phyloP scores from a whole-genome alignment of 2,329 filamentous ascomycete genomes.

The Stachybotrys chlorohalonatus region DNA sequence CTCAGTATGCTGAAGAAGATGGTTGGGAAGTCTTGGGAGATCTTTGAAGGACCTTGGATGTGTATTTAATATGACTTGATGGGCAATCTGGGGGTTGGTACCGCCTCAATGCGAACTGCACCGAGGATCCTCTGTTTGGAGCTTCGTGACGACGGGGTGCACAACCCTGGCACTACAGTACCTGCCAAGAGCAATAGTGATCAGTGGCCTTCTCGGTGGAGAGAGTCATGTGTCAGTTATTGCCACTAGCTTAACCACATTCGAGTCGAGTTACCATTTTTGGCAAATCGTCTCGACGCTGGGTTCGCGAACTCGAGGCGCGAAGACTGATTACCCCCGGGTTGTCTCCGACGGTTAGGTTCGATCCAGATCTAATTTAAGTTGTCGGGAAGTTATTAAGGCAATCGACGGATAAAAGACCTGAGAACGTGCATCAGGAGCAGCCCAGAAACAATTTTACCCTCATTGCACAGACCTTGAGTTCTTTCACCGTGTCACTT shows the following conservation, averaged over 20 bases:
- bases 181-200: too few species aligned
- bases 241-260: not conserved
- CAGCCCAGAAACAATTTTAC: not conserved
- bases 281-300: constrained; percentile 1
- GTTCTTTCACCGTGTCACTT: not conserved
- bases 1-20: not conserved
- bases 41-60: not conserved
- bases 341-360: constrained; percentile 1
- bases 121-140: constrained; percentile 1
- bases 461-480: constrained; percentile 1
- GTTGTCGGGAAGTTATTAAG: not conserved
- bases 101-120: not conserved
- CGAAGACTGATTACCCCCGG: not conserved
- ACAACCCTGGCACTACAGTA: too few species aligned
- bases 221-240: not conserved
- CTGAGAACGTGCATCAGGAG: too few species aligned
- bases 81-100: not conserved
- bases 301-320: not conserved
- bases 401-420: not conserved
- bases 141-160: not conserved
- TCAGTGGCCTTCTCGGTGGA: not conserved
- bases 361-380: not conserved
- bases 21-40: not conserved
- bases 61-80: constrained; percentile 1
- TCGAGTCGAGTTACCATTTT: constrained; percentile 3